Percentiles rank a stretch among this genome's conserved stretches.
Conservation (phyloP, 805 yeast species). For the Soucietia sequanensis region DNA sequence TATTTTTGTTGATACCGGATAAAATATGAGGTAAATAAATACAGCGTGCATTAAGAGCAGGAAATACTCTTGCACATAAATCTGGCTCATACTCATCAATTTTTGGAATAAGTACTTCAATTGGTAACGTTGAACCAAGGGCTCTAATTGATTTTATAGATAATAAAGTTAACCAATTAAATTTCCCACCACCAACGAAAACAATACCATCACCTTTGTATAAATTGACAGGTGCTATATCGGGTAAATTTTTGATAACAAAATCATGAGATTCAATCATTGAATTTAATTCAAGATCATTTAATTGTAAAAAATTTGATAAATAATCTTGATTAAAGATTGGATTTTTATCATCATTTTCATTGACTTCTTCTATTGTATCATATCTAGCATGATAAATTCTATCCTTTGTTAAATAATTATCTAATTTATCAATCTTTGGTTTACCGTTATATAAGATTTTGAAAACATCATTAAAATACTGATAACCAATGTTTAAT, state of each 20-base stretch:
- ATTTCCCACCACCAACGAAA: constrained; percentile 78
- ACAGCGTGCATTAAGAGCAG: constrained; percentile 38
- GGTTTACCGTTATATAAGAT: constrained; percentile 47
- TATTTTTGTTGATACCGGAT: constrained; percentile 12
- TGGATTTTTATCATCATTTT: constrained; percentile 24
- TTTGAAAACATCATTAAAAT: constrained; percentile 43
- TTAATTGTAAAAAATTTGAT: constrained; percentile 46
- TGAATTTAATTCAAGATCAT: constrained; percentile 39
- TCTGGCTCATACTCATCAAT: constrained; percentile 69
- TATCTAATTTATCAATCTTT: constrained; percentile 35
- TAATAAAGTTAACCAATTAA: constrained; percentile 67
- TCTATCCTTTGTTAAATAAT: constrained; percentile 45
- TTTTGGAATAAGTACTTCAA: constrained; percentile 79
- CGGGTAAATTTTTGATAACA: constrained; percentile 47
- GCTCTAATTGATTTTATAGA: constrained; percentile 65
- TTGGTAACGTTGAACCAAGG: constrained; percentile 67
- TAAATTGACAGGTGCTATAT: constrained; percentile 30
- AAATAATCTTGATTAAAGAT: constrained; percentile 55
- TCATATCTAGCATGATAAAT: constrained; percentile 55
- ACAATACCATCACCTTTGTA: constrained; percentile 56
- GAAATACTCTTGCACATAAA: constrained; percentile 41
- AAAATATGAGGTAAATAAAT: constrained; percentile 35
- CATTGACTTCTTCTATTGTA: constrained; percentile 27
- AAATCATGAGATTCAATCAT: constrained; percentile 47
- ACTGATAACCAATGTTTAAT: constrained; percentile 36